Evolutionary conservation across 306 rosid species (phyloP).

Genomic region (Parietaria judaica): DNA sequence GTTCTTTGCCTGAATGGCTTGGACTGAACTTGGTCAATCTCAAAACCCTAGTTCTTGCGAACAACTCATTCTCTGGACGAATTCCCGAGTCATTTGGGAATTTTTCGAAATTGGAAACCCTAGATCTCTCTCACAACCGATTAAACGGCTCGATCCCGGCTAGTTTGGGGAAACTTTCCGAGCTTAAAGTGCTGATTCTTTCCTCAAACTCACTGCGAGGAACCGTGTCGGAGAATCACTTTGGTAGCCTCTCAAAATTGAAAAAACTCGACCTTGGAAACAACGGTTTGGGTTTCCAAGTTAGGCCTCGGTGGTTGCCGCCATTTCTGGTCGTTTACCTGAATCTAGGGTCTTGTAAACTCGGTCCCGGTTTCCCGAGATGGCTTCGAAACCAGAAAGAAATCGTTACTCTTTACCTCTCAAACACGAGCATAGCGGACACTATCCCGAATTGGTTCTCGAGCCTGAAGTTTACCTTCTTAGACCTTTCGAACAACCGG

Average conservation of each 20-base stretch:
- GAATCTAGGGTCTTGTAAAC: constrained; percentile 5
- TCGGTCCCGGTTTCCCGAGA: constrained; percentile 11
- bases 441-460: constrained; percentile 15
- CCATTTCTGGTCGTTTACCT: constrained; percentile 16
- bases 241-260: constrained; percentile 8
- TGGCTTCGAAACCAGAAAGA: constrained; percentile 10
- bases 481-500: constrained; percentile 10
- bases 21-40: constrained; percentile 2
- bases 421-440: constrained; percentile 17
- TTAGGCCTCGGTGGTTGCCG: constrained; percentile 5
- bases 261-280: constrained; percentile 10
- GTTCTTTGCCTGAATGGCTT: constrained; percentile 18
- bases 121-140: constrained; percentile 8
- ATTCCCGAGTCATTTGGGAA: constrained; percentile 18
- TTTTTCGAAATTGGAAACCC: background rate
- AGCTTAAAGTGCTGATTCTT: background rate
- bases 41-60: background rate
- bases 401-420: constrained; percentile 9
- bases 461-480: background rate
- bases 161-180: constrained; percentile 11
- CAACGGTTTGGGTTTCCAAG: constrained; percentile 11
- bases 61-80: constrained; percentile 7
- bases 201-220: constrained; percentile 8
- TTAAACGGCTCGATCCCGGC: constrained; percentile 14
- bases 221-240: constrained; percentile 5